Conservation (phyloP, 495 filamentous ascomycete species). For the Penicillium turbatum region DNA sequence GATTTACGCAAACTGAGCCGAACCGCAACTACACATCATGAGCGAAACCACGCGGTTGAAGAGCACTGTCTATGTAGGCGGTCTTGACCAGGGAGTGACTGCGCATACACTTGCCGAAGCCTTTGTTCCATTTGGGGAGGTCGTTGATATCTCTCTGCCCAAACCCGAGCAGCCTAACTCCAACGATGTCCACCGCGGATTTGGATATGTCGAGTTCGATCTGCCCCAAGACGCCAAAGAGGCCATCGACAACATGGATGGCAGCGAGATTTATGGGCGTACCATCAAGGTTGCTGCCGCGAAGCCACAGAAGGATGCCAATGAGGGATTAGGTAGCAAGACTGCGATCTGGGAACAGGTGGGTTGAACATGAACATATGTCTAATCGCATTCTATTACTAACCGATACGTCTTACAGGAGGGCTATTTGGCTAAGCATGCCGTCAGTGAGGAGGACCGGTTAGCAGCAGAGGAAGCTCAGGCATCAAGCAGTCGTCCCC, state of each 20-base stretch:
- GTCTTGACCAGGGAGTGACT: conserved; percentile 76
- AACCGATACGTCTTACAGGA: conserved; percentile 54
- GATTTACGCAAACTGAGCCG: not conserved
- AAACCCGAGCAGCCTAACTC: conserved; percentile 70
- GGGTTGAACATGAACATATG: conserved; percentile 35
- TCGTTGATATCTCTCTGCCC: conserved; percentile 83
- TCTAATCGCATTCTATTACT: conserved; percentile 19
- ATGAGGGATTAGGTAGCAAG: conserved; percentile 83
- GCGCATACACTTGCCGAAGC: conserved; percentile 72
- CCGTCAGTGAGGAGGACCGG: conserved; percentile 81
- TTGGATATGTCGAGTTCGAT: conserved; percentile 96
- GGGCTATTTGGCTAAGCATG: conserved; percentile 86
- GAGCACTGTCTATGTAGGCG: conserved; percentile 82
- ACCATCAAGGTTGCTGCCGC: conserved; percentile 88
- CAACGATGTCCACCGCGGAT: conserved; percentile 78
- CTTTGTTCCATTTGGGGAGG: conserved; percentile 94
- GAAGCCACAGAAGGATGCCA: conserved; percentile 85
- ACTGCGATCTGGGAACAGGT: conserved; percentile 99
- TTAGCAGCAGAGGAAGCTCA: conserved; percentile 56
- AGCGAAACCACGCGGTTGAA: conserved; percentile 80
- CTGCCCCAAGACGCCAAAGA: conserved; percentile 80
- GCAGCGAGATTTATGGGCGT: conserved; percentile 88
- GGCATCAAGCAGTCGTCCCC: conserved; percentile 48
- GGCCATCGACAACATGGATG: conserved; percentile 99
- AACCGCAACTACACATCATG: conserved; percentile 48